A percentile compares a stretch with the other conserved stretches of the same genome.
phyloP scores from a whole-genome alignment of 2,329 filamentous ascomycete genomes.

The Aspergillus proliferans region DNA sequence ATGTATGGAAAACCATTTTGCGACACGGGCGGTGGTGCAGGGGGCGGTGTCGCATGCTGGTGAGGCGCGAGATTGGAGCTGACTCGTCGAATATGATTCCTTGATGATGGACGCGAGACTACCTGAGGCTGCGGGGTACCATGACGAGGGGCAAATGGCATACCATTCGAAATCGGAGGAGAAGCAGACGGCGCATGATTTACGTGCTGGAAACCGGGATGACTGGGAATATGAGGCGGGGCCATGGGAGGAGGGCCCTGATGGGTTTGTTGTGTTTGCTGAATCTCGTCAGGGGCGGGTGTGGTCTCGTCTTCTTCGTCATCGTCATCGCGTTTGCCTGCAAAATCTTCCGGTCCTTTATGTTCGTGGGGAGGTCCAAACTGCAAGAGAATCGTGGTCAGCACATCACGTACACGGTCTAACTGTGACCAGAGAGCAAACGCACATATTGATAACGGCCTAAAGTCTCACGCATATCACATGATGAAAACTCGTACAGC shows the following conservation, averaged over 20 bases:
- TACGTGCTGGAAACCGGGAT: slow-evolving; percentile 69
- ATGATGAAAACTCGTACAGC: slow-evolving; percentile 93
- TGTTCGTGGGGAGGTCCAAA: slow-evolving; percentile 92
- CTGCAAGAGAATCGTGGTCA: slow-evolving; percentile 44
- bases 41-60: slow-evolving; percentile 54
- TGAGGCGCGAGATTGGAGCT: slow-evolving; percentile 68
- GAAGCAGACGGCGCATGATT: slow-evolving; percentile 81
- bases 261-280: slow-evolving; percentile 39
- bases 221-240: slow-evolving; percentile 63
- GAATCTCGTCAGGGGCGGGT: slow-evolving; percentile 62
- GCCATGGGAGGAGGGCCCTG: slow-evolving; percentile 48
- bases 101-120: slow-evolving; percentile 69
- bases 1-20: slow-evolving; percentile 75
- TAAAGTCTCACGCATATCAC: slow-evolving; percentile 87
- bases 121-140: slow-evolving; percentile 76
- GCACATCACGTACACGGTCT: slow-evolving; percentile 3
- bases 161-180: slow-evolving; percentile 75
- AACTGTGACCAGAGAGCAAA: slow-evolving; percentile 18
- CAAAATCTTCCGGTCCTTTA: slow-evolving; percentile 90
- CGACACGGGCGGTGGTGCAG: slow-evolving; percentile 44
- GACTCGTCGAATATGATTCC: slow-evolving; percentile 70
- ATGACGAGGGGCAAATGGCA: slow-evolving; percentile 64
- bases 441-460: slow-evolving; percentile 84
- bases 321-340: slow-evolving; percentile 65
- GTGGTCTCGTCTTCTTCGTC: slow-evolving; percentile 75